Percentiles rank a stretch among this genome's conserved stretches.
Conservation (phyloP, 202 grass and related monocot genomes). For the Setaria viridis region DNA sequence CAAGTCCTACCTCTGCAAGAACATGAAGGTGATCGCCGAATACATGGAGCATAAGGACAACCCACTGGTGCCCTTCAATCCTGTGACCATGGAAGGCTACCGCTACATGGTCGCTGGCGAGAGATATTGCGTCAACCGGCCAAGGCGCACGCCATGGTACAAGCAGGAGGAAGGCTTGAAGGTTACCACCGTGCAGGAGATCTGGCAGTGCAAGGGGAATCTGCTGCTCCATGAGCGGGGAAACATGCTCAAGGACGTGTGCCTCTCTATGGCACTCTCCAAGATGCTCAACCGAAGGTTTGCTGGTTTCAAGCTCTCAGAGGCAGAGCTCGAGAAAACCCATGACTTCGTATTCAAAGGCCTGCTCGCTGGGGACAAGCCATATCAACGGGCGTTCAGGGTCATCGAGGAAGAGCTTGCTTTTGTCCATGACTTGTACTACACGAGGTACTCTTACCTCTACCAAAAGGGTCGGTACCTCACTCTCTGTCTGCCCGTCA, state of each 20-base stretch:
- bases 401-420: constrained; percentile 27
- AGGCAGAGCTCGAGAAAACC: neutral
- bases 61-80: neutral
- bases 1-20: neutral
- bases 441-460: constrained; percentile 11
- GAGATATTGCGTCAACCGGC: neutral
- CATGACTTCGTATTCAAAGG: constrained; percentile 25
- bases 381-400: constrained; percentile 1
- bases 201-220: neutral
- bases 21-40: neutral
- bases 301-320: neutral
- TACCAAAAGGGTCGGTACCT: constrained; percentile 2
- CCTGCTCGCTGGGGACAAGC: neutral
- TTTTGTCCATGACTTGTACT: constrained; percentile 13
- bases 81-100: constrained; percentile 18
- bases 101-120: neutral
- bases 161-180: neutral
- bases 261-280: constrained; percentile 31
- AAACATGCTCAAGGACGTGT: neutral
- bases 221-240: neutral
- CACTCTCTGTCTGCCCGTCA: neutral
- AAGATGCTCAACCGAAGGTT: constrained; percentile 44
- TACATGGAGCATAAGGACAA: neutral
- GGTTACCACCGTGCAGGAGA: neutral
- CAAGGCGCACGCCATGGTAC: too few species aligned